Evolutionary conservation across 2,329 filamentous ascomycete species (phyloP), one percentile per base, ranked within the genome.

Genomic region (Trichoderma lentiforme): DNA sequence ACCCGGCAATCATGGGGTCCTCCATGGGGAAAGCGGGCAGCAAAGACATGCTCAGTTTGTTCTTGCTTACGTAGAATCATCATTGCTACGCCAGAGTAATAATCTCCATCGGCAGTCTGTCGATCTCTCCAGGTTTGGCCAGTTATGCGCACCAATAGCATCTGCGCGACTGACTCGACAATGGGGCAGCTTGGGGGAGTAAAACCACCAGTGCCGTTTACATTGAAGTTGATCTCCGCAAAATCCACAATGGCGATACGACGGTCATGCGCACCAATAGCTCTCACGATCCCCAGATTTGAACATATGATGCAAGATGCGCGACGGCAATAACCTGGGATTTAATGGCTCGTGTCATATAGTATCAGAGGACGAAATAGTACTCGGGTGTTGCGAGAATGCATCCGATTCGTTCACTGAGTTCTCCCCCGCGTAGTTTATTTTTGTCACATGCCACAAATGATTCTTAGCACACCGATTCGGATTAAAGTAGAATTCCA

Each of bases 101-200:
- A 57, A 43, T n/a, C n/a, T 7, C 36, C 39, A 51, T 61, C 26
- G 56, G 43, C 56, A 47, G 11, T 51, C 18, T 61, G 65, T 58
- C 65, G 65, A 68, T 68, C 51, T 18, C 18, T 58, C 32, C 12
- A 15, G 36, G 11, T 36, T 43, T n/a, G 32, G 11, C 9, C 34
- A 4, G 24, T 61, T 58, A 69, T 60, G 66, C 56, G 66, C 56
- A 14, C 66, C 56, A 69, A 69, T 69, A n/a, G 18, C 14, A 11
- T 39, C 18, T 14, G 18, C 14, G 36, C 43, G 34, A 47, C 56
- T 51, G 66, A 61, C 34, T 69, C 66, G 32, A 69, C 36, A 51
- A 51, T 34, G 66, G 56, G 56, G 36, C n/a, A 18, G 9, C 18
- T 61, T 34, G 34, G 66, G 28, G 66, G 8, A 61, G 36, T 18